Percentiles rank a stretch among this genome's conserved stretches.
Evolutionary conservation across 2,329 filamentous ascomycete species (phyloP).

Genomic region (Aspergillus versicolor): DNA sequence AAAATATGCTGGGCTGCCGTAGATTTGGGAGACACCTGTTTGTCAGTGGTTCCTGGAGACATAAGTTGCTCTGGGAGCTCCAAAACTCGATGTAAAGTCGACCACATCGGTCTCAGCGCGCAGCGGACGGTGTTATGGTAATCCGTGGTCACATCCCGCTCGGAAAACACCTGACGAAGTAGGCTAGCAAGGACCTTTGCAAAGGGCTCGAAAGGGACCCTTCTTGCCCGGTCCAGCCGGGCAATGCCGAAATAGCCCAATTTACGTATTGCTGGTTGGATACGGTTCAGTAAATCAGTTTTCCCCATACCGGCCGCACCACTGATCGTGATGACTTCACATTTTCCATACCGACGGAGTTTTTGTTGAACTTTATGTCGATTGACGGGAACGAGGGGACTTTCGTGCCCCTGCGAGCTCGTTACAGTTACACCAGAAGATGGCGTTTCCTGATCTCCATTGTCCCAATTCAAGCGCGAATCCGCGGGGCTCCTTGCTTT

Average conservation of each 20-base stretch:
- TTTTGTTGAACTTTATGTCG: constrained; percentile 49
- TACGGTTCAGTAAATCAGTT: constrained; percentile 58
- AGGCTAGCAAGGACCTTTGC: constrained; percentile 60
- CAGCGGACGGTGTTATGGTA: constrained; percentile 60
- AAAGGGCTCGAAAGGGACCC: constrained; percentile 62
- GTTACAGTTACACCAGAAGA: constrained; percentile 28
- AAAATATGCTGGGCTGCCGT: constrained; percentile 30
- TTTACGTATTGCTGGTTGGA: constrained; percentile 57
- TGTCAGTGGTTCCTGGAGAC: constrained; percentile 38
- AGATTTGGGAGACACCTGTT: constrained; percentile 29
- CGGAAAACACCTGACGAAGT: constrained; percentile 65
- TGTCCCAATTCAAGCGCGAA: constrained; percentile 36
- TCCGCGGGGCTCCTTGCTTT: constrained; percentile 40
- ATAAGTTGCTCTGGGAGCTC: constrained; percentile 66
- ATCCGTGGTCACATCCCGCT: constrained; percentile 60
- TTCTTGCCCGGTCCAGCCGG: constrained; percentile 60
- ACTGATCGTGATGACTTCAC: constrained; percentile 59
- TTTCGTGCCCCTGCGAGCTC: constrained; percentile 32
- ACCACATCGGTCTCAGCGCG: constrained; percentile 59
- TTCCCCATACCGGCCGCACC: constrained; percentile 61
- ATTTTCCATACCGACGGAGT: constrained; percentile 54
- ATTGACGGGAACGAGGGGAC: constrained; percentile 29
- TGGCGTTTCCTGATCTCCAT: constrained; percentile 40
- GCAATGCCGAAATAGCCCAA: constrained; percentile 61
- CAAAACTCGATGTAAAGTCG: constrained; percentile 56